Conservation (phyloP, 2,329 filamentous ascomycete genomes). For the Rutstroemia sp. region DNA sequence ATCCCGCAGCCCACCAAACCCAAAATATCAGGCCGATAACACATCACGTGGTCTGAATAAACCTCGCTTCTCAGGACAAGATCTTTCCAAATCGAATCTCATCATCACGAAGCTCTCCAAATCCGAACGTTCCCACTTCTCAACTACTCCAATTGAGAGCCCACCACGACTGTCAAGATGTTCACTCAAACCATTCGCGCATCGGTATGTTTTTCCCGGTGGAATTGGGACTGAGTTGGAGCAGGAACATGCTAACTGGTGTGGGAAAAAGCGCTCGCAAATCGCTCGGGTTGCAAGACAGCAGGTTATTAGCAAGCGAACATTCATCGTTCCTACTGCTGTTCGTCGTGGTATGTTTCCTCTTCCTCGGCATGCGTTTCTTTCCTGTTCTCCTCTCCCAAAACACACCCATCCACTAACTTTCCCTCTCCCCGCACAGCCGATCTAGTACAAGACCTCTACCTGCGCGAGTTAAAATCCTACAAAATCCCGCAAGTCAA, state of each 20-base stretch:
- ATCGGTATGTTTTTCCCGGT: slow-evolving; percentile 25
- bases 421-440: slow-evolving; percentile 44
- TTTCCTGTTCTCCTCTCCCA: not conserved
- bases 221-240: too few relatives aligned
- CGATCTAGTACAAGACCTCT: slow-evolving; percentile 96
- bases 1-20: too few relatives aligned
- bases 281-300: slow-evolving; percentile 29
- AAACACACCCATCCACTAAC: not conserved
- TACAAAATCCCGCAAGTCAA: slow-evolving; percentile 87
- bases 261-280: slow-evolving; percentile 28
- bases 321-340: slow-evolving; percentile 30
- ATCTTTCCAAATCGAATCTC: slow-evolving; percentile 10
- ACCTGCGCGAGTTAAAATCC: slow-evolving; percentile 89
- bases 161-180: slow-evolving; percentile 22
- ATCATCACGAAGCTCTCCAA: too few relatives aligned
- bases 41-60: not conserved
- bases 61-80: slow-evolving; percentile 13
- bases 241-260: slow-evolving; percentile 10
- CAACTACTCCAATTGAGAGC: slow-evolving; percentile 10
- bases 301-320: slow-evolving; percentile 27
- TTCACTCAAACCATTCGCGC: slow-evolving; percentile 30
- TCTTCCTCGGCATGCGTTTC: not conserved
- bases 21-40: not conserved
- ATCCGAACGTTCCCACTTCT: slow-evolving; percentile 8
- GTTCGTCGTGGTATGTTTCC: slow-evolving; percentile 28